Base-by-base conservation (phyloP, 208 protist species). In the Borovskyia barvae region DNA sequence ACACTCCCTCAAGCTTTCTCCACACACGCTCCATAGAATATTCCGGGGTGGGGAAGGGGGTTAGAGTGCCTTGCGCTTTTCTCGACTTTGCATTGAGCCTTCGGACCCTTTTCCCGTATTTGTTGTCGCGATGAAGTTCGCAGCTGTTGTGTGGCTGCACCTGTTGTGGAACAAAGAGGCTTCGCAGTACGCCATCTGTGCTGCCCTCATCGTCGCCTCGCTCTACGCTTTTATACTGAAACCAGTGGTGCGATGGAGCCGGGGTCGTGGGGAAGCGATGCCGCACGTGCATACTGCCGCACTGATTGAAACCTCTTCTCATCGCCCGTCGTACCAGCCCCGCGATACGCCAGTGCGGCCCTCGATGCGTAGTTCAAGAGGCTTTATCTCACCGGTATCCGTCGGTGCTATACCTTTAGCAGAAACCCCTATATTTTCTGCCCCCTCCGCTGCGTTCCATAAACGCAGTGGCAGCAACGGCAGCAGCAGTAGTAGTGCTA, bases 211-310 rank as follows among this genome's bases (percentile, higher is more conserved):
- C 36, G 37, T 84, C 46, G 69, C 78, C 20, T 72, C 82, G 25
- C 39, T 90, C 25, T 86, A 80, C 66, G 76, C 72, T 5, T 77
- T 86, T 37, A 32, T 85, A 11, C 26, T 86, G 30, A 72, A 80
- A 42, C 82, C 82, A 2, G n/a, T 78, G 7, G 12, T 75, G 2
- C 33, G 51, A 22, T 57, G 51, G 28, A 26, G 29, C 36, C 61
- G 64, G n/a, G 25, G 26, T 37, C 55, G 22, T 15, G 51, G 37
- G 8, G 17, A 14, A 2, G 22, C 32, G 9, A 30, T 37, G 17
- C 33, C 46, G 0, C 12, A 26, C 11, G 43, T 29, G 3, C 53
- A 42, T 2, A 17, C 29, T 11, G 28, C 28, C 0, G 25, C 12
- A 20, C 28, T n/a, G 8, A n/a, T 35, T 15, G 50, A 28, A n/a